Evolutionary conservation across 768 basidiomycete genomes (phyloP), one percentile per base, ranked within the genome.

Genomic region (Dioszegia crocea): DNA sequence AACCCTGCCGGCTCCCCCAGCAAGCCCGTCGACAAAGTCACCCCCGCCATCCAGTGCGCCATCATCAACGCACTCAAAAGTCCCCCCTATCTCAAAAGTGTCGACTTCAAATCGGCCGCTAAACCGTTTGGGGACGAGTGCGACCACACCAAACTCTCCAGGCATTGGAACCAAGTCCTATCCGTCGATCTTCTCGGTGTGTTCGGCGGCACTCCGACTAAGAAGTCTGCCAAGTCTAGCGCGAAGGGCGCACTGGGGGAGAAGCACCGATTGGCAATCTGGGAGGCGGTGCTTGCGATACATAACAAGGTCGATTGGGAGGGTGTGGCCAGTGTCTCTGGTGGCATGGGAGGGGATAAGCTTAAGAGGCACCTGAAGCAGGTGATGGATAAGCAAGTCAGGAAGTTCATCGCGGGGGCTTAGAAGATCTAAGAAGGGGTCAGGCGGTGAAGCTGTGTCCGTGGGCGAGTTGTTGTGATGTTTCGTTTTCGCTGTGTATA

Each of bases 311-410:
- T 48, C 2, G 60, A 71, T 51, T 71, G 70, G 70, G 41, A 49
- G 24, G 50, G 17, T 19, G 27, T 56, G 4, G 47, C 39, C 21
- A 49, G 62, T 31, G 21, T 14, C 12, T 54, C 45, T 17, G 38
- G 36, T 1, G 63, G 56, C 3, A 61, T 66, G 23, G 41, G 26
- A 12, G 38, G 19, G 14, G 43, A 48, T 17, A 71, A 67, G 51
- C 55, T 71, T 19, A 68, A 67, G 50, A 68, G 70, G 46, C 70
- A 71, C 43, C 59, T 68, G n/a, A 58, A 59, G 44, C 66, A 71
- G 24, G 65, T 63, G 16, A 61, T 71, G 63, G 52, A 51, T 21
- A 71, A 68, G 51, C 66, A 68, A 16, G 70, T 27, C 1, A 61
- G 65, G 31, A 64, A 60, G 50, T 61, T 59, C 43, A 71, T 67